Conservation (phyloP, 495 filamentous ascomycete species). For the Talaromyces thailandensis region DNA sequence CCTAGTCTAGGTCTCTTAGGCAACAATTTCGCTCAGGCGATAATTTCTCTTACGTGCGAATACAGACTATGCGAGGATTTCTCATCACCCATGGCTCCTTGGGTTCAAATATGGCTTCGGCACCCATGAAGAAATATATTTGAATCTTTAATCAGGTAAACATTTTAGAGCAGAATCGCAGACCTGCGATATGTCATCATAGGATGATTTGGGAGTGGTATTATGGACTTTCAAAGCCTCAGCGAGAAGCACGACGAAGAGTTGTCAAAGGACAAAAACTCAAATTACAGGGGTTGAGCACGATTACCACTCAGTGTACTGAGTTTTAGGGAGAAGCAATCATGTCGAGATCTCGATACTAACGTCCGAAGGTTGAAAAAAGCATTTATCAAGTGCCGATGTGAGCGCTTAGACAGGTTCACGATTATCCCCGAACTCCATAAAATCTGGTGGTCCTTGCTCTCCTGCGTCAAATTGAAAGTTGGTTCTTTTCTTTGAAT, state of each 20-base stretch:
- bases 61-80: neutral
- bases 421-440: no score
- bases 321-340: no score
- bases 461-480: no score
- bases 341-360: no score
- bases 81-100: neutral
- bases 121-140: slow-evolving; percentile 1
- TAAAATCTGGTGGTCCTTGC: no score
- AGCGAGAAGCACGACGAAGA: neutral
- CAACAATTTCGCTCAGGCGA: neutral
- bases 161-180: neutral
- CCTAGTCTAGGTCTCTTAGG: neutral
- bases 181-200: neutral
- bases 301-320: no score
- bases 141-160: neutral
- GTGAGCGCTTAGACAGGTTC: no score
- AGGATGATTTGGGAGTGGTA: neutral
- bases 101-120: neutral
- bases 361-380: no score
- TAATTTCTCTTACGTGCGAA: neutral
- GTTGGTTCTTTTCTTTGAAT: no score
- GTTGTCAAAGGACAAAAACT: slow-evolving; percentile 1
- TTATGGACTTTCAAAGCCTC: neutral
- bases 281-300: neutral
- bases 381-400: no score